Conservation (phyloP, 1,139 yeast genomes). For the Wickerhamomyces sp. region DNA sequence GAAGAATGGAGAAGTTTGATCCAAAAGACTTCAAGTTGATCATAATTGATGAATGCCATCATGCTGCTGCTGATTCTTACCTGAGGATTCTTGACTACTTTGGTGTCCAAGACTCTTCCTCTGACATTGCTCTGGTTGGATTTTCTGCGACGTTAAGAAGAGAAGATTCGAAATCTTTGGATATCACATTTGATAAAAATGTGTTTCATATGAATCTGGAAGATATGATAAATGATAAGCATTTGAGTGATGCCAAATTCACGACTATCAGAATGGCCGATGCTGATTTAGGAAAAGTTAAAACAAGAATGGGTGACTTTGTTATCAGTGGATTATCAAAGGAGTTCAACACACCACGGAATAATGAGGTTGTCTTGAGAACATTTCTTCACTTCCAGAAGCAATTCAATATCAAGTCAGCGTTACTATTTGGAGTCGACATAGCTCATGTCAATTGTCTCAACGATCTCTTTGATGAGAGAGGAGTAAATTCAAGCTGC, state of each 20-base stretch:
- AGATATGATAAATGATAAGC: slow-evolving; percentile 66
- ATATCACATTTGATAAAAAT: slow-evolving; percentile 62
- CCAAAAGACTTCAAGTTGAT: slow-evolving; percentile 63
- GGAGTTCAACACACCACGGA: slow-evolving; percentile 48
- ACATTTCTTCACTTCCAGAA: slow-evolving; percentile 48
- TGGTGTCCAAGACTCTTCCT: slow-evolving; percentile 29
- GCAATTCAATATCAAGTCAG: slow-evolving; percentile 35
- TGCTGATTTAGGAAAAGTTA: slow-evolving; percentile 31
- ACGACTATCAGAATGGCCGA: slow-evolving; percentile 42
- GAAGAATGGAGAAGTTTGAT: slow-evolving; percentile 49
- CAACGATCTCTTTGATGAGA: slow-evolving; percentile 45
- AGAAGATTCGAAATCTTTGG: slow-evolving; percentile 59
- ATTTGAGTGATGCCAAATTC: slow-evolving; percentile 67
- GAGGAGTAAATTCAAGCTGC: slow-evolving; percentile 68
- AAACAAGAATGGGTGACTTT: slow-evolving; percentile 47
- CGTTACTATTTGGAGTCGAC: slow-evolving; percentile 76
- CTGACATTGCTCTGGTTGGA: slow-evolving; percentile 61
- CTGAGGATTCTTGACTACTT: slow-evolving; percentile 53
- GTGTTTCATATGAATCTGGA: slow-evolving; percentile 64
- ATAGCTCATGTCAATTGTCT: slow-evolving; percentile 59
- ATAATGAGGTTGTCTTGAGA: slow-evolving; percentile 51
- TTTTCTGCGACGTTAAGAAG: slow-evolving; percentile 82
- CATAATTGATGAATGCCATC: slow-evolving; percentile 91
- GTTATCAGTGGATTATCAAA: slow-evolving; percentile 44
- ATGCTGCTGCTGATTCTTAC: slow-evolving; percentile 76